Evolutionary conservation across 805 yeast species (phyloP).

Genomic region (Lachancea thermotolerans): DNA sequence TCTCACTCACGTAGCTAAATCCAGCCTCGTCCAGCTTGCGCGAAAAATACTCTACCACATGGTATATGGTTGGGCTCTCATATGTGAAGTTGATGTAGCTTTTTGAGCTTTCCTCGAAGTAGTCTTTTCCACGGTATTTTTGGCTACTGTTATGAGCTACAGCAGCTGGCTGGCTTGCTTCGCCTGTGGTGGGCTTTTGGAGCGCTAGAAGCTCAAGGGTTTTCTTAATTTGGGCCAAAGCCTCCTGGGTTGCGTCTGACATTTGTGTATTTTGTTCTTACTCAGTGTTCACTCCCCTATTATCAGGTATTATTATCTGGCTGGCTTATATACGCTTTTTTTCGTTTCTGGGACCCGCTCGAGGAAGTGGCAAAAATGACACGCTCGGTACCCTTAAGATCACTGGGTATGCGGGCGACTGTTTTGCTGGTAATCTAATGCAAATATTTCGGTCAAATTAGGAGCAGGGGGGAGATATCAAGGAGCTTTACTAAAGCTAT

Average conservation of each 20-base stretch:
- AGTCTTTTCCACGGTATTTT: slow-evolving; percentile 10
- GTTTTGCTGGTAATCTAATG: too few relatives aligned
- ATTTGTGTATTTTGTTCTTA: not conserved
- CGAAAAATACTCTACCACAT: slow-evolving; percentile 52
- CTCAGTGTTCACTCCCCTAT: not conserved
- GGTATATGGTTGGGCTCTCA: slow-evolving; percentile 67
- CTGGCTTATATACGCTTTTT: not conserved
- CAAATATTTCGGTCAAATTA: too few relatives aligned
- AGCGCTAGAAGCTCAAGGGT: slow-evolving; percentile 22
- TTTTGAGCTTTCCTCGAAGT: slow-evolving; percentile 32
- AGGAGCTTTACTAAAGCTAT: too few relatives aligned
- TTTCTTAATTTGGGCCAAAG: slow-evolving; percentile 21
- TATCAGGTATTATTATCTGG: not conserved
- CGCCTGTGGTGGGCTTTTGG: not conserved
- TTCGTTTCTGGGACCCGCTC: not conserved
- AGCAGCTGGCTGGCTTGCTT: slow-evolving; percentile 1
- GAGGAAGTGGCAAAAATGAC: not conserved
- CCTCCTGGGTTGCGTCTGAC: slow-evolving; percentile 9
- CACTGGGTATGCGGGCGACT: too few relatives aligned
- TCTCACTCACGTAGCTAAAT: slow-evolving; percentile 59
- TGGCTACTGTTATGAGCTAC: slow-evolving; percentile 2
- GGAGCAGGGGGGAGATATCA: too few relatives aligned
- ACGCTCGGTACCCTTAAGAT: too few relatives aligned
- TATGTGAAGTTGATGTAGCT: slow-evolving; percentile 66
- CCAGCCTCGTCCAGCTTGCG: slow-evolving; percentile 49